Evolutionary conservation across 2,329 filamentous ascomycete genomes (phyloP).

Genomic region (Stromatinia cepivora): DNA sequence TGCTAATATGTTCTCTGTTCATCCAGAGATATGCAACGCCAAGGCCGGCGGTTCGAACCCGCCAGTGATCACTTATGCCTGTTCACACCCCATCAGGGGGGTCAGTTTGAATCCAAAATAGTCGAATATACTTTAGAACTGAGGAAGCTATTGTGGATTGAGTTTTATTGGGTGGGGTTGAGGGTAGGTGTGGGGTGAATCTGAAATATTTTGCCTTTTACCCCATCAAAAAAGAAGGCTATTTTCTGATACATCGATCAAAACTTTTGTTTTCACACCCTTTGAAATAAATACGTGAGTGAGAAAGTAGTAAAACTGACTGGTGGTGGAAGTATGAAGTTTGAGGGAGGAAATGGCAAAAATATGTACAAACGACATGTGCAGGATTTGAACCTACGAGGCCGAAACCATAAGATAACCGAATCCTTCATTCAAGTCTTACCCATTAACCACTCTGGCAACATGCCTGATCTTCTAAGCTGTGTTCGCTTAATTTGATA

Average conservation of each 20-base stretch:
- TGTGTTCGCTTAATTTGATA: neutral
- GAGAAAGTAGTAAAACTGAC: too few species aligned
- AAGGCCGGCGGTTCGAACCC: slow-evolving; percentile 11
- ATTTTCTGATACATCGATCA: too few species aligned
- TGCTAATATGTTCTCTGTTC: neutral
- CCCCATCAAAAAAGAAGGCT: too few species aligned
- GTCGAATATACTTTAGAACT: neutral
- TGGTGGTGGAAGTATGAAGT: too few species aligned
- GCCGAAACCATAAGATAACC: slow-evolving; percentile 26
- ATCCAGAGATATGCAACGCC: neutral
- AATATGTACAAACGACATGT: slow-evolving; percentile 7
- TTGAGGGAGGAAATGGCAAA: neutral
- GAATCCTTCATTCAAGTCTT: slow-evolving; percentile 25
- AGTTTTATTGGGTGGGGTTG: neutral
- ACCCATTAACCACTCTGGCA: slow-evolving; percentile 26
- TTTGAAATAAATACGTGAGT: too few species aligned
- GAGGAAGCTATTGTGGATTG: neutral
- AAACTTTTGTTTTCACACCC: too few species aligned
- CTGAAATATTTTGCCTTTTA: neutral
- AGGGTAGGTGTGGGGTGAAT: neutral
- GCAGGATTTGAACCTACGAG: slow-evolving; percentile 26
- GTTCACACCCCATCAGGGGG: neutral
- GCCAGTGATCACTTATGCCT: neutral
- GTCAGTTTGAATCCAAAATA: neutral
- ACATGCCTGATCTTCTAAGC: neutral